phyloP scores from a whole-genome alignment of 148 eudicot species.

The Rhododendron vialii region DNA sequence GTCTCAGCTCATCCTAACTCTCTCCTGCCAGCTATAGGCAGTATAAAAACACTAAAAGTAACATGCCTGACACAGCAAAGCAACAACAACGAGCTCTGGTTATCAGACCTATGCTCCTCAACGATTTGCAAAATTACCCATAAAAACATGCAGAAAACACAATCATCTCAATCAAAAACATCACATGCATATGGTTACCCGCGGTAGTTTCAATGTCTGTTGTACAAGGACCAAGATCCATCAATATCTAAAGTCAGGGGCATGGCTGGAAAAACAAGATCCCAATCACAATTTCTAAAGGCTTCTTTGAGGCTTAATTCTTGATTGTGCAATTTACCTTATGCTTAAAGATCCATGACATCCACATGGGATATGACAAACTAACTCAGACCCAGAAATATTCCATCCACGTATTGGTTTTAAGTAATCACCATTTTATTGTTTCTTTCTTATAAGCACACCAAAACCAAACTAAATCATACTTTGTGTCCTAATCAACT shows the following conservation, averaged over 20 bases:
- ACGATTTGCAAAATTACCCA: not conserved
- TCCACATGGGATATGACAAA: not conserved
- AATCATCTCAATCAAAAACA: not conserved
- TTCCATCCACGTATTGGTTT: not conserved
- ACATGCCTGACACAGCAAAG: not conserved
- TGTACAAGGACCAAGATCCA: not conserved
- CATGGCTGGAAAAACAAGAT: not conserved
- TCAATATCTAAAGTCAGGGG: not conserved
- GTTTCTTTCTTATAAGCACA: not conserved
- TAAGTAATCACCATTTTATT: not conserved
- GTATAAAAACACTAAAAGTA: not conserved
- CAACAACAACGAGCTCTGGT: not conserved
- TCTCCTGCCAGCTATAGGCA: not conserved
- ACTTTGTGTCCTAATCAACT: not conserved
- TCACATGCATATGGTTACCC: not conserved
- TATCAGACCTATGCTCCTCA: not conserved
- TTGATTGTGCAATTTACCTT: not conserved
- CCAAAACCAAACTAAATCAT: not conserved
- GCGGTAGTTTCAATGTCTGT: not conserved
- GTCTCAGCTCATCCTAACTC: not conserved
- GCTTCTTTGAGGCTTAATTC: not conserved
- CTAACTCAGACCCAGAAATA: not conserved
- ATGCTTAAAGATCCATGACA: not conserved
- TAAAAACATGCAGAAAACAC: not conserved
- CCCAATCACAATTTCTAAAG: not conserved